Conservation (phyloP, 1,284 basidiomycete species). For the Mycena sp. region DNA sequence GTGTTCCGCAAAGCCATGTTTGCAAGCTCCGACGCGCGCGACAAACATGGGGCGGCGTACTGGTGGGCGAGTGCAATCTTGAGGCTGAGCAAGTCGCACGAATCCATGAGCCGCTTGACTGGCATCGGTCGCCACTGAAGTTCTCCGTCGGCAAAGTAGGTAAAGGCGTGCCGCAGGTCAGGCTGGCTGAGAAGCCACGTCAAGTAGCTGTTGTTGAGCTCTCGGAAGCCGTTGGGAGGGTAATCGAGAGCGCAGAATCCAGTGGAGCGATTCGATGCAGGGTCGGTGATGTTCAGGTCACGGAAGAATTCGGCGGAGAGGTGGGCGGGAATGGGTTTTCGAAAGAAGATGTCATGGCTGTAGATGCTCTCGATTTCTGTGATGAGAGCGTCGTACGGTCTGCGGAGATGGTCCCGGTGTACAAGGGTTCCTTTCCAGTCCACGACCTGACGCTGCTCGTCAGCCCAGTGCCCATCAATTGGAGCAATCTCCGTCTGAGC, state of each 20-base stretch:
- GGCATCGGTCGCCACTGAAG: too few relatives aligned
- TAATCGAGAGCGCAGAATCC: constrained; percentile 4
- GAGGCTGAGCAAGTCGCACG: too few relatives aligned
- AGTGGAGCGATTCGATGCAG: not conserved
- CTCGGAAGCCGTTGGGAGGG: not conserved
- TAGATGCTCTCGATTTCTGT: not conserved
- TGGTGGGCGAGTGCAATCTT: too few relatives aligned
- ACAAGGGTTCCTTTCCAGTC: constrained; percentile 6
- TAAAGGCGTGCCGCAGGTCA: not conserved
- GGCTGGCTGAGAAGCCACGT: not conserved
- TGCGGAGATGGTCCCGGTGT: not conserved
- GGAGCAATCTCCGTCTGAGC: not conserved
- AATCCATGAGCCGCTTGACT: too few relatives aligned
- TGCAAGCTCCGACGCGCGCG: too few relatives aligned
- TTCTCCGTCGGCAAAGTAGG: not conserved
- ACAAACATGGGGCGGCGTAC: too few relatives aligned
- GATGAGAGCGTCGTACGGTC: constrained; percentile 2
- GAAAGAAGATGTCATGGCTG: not conserved
- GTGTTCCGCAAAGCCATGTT: too few relatives aligned
- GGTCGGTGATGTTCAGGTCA: not conserved
- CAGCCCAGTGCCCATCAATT: not conserved
- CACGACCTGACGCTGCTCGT: not conserved
- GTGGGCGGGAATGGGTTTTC: not conserved
- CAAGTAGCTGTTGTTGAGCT: not conserved
- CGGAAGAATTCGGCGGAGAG: constrained; percentile 1